Conservation (phyloP, 2,329 filamentous ascomycete genomes). For the Biscogniauxia sp. region DNA sequence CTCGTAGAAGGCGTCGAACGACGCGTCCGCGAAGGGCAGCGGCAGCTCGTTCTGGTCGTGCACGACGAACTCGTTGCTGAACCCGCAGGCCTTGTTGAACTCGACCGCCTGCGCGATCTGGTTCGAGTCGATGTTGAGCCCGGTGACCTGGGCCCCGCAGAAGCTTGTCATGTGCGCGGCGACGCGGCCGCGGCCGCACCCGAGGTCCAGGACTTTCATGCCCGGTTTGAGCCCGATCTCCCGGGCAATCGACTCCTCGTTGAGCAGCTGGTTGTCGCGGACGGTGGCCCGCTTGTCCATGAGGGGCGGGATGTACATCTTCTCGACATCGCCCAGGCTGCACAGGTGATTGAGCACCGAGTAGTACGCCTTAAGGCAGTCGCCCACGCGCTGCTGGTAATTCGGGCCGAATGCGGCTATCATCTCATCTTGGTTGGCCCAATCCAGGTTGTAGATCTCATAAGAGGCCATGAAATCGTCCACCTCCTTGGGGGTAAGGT, state of each 20-base stretch:
- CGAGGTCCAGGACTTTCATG: slow-evolving; percentile 49
- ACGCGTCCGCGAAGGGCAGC: slow-evolving; percentile 46
- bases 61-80: slow-evolving; percentile 44
- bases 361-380: slow-evolving; percentile 51
- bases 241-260: slow-evolving; percentile 48
- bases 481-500: slow-evolving; percentile 48
- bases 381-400: slow-evolving; percentile 49
- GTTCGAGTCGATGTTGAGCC: slow-evolving; percentile 54
- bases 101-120: slow-evolving; percentile 37
- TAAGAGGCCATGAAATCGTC: slow-evolving; percentile 57
- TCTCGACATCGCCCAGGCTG: slow-evolving; percentile 54
- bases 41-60: slow-evolving; percentile 52
- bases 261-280: slow-evolving; percentile 51
- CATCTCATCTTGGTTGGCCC: slow-evolving; percentile 50
- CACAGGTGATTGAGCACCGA: slow-evolving; percentile 54
- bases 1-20: slow-evolving; percentile 54
- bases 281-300: slow-evolving; percentile 50
- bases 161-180: slow-evolving; percentile 52
- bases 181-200: slow-evolving; percentile 52
- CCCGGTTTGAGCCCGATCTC: slow-evolving; percentile 45
- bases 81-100: slow-evolving; percentile 33
- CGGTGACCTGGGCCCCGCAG: slow-evolving; percentile 46
- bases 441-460: slow-evolving; percentile 55
- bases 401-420: slow-evolving; percentile 44
- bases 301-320: slow-evolving; percentile 56